Conservation (phyloP, 2,329 filamentous ascomycete genomes). For the Epichloe elymi region DNA sequence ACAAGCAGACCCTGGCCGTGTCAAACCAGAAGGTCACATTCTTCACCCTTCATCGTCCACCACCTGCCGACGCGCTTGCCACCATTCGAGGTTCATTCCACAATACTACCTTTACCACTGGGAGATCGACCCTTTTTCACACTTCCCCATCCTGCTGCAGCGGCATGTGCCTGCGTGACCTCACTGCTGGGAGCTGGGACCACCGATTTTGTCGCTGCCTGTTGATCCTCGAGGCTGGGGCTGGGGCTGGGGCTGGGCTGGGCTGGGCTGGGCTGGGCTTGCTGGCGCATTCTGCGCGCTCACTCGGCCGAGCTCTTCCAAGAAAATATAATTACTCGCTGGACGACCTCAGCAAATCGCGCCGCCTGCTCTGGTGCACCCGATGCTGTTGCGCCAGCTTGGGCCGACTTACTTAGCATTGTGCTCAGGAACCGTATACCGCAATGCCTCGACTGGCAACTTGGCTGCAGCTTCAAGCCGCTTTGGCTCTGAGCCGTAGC, state of each 20-base stretch:
- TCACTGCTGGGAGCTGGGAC: background rate
- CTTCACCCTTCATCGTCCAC: background rate
- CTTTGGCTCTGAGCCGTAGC: conserved; percentile 11
- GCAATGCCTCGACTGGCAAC: conserved; percentile 15
- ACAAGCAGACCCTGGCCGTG: background rate
- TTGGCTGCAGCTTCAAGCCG: conserved; percentile 17
- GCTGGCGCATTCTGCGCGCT: too few relatives aligned
- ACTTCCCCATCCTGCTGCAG: background rate
- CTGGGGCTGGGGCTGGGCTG: background rate
- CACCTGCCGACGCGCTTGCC: background rate
- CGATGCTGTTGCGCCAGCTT: background rate
- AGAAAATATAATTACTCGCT: background rate
- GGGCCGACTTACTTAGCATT: background rate
- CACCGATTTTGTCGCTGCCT: background rate
- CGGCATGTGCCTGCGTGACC: background rate
- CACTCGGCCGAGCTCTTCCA: background rate
- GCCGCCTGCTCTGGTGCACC: background rate
- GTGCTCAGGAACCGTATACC: background rate
- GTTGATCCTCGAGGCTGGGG: background rate
- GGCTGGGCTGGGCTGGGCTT: too few relatives aligned
- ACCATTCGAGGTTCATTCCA: background rate
- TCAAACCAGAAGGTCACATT: background rate
- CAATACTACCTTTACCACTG: background rate
- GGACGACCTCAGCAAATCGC: background rate
- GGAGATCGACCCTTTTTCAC: background rate